A percentile compares a stretch with the other conserved stretches of the same genome.
phyloP scores from a whole-genome alignment of 495 filamentous ascomycete genomes.

The Astrothelium subdiscretum region DNA sequence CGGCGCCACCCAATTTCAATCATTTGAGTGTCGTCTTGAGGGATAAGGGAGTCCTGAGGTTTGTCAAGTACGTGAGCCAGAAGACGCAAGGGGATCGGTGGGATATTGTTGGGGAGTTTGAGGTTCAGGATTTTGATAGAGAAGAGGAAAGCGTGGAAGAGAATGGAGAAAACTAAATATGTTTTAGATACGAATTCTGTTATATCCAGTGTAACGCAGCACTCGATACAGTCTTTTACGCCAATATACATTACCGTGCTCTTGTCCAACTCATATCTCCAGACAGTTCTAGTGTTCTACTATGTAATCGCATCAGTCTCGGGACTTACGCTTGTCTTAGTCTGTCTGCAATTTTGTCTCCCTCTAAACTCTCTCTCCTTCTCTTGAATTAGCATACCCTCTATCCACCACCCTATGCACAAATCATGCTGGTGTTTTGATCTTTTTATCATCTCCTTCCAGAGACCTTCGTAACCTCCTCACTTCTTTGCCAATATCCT shows the following conservation, averaged over 20 bases:
- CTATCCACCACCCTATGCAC: too few species aligned
- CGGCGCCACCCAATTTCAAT: slow-evolving; percentile 81
- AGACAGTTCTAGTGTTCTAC: background rate
- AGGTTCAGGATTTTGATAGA: slow-evolving; percentile 30
- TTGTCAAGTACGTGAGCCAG: slow-evolving; percentile 89
- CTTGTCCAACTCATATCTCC: background rate
- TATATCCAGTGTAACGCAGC: background rate
- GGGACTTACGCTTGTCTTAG: too few species aligned
- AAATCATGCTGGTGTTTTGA: too few species aligned
- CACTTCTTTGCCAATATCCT: too few species aligned
- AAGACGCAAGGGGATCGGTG: slow-evolving; percentile 79
- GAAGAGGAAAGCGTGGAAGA: slow-evolving; percentile 24
- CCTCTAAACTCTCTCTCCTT: too few species aligned
- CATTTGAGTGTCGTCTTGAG: slow-evolving; percentile 77
- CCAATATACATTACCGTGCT: background rate
- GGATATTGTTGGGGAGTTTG: slow-evolving; percentile 68
- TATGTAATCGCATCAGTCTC: too few species aligned
- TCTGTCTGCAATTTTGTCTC: too few species aligned
- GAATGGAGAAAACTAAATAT: background rate
- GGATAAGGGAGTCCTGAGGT: slow-evolving; percentile 74
- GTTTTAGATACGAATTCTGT: too few species aligned
- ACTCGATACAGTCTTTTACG: background rate
- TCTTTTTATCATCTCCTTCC: too few species aligned
- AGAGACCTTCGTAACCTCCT: too few species aligned
- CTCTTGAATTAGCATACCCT: too few species aligned